Evolutionary conservation across 129 eudicot species (phyloP).

Genomic region (Logfia minima): DNA sequence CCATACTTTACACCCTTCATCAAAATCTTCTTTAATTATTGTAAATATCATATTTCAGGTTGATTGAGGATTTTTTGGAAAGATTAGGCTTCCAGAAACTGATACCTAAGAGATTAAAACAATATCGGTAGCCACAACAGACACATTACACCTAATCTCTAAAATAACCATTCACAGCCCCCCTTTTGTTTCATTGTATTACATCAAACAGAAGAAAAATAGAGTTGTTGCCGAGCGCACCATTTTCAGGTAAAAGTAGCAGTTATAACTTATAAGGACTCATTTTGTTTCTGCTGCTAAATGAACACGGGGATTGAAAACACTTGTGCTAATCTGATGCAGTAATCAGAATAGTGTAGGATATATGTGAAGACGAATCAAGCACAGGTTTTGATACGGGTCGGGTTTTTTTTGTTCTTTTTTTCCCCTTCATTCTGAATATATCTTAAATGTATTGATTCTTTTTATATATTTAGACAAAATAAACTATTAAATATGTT

Average conservation of each 20-base stretch:
- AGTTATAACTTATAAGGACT: not conserved
- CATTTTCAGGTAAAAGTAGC: constrained; percentile 13
- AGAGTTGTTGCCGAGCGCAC: not conserved
- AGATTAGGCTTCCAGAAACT: constrained; percentile 66
- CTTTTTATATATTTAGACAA: not conserved
- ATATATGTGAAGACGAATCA: not conserved
- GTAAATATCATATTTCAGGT: constrained; percentile 38
- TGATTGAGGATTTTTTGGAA: constrained; percentile 87
- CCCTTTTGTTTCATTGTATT: not conserved
- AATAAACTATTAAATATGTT: not conserved
- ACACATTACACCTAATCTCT: not conserved
- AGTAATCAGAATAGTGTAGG: not conserved
- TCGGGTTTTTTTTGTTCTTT: not conserved
- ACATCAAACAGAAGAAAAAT: constrained; percentile 20
- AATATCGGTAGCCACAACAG: constrained; percentile 19
- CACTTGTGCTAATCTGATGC: constrained; percentile 8
- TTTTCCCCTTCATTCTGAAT: too few species aligned
- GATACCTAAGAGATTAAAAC: constrained; percentile 30
- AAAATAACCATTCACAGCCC: not conserved
- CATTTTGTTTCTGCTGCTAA: not conserved
- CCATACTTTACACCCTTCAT: not conserved
- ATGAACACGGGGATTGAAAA: not conserved
- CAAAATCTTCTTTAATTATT: not conserved
- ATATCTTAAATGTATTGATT: not conserved
- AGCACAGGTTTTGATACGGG: not conserved